phyloP scores from a whole-genome alignment of 441 rosid genomes.

The Cnidoscolus chayamansa region DNA sequence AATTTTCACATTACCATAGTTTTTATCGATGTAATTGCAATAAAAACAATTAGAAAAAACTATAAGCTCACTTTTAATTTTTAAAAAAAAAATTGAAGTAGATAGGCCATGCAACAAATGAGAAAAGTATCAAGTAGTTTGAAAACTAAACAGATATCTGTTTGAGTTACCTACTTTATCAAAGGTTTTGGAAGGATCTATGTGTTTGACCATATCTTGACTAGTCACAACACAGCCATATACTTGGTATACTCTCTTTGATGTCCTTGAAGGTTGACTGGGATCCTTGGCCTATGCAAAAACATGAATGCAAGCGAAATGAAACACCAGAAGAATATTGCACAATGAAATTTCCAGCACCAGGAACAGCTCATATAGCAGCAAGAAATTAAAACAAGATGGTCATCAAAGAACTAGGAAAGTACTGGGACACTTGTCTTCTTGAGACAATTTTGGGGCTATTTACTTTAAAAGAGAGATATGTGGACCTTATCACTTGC shows the following conservation, averaged over 20 bases:
- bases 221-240: constrained; percentile 82
- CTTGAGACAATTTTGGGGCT: no score
- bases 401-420: not conserved
- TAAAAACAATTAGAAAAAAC: not conserved
- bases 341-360: constrained; percentile 10
- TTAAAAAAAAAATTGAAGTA: no score
- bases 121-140: not conserved
- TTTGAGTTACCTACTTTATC: constrained; percentile 56
- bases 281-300: constrained; percentile 44
- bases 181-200: constrained; percentile 57
- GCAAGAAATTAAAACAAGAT: not conserved
- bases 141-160: not conserved
- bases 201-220: constrained; percentile 77
- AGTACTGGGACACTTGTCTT: no score
- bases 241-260: constrained; percentile 72
- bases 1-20: constrained; percentile 2
- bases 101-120: not conserved
- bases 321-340: constrained; percentile 1
- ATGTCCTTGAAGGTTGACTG: constrained; percentile 32
- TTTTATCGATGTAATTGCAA: not conserved
- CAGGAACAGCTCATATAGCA: not conserved
- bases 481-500: not conserved
- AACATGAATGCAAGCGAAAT: constrained; percentile 18
- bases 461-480: not conserved
- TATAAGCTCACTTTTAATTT: not conserved